These are phyloP conservation scores for Xylaria scruposa DNA, from an alignment of 495 filamentous ascomycete genomes.

Conservation along the genomic window DNA sequence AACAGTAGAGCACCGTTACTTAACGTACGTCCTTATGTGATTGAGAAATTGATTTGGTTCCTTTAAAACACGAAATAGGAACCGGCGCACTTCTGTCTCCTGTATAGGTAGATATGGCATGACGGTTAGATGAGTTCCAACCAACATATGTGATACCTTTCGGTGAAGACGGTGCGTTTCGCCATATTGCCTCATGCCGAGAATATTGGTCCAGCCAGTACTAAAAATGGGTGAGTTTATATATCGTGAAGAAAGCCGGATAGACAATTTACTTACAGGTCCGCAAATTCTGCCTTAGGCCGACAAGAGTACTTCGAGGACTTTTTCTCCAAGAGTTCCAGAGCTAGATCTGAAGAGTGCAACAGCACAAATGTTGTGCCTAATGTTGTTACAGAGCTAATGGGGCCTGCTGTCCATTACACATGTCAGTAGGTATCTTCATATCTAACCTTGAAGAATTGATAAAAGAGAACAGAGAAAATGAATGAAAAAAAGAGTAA, in stretches of 20 bases:
- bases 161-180: slow-evolving; percentile 45
- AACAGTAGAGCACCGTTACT: not conserved
- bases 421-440: not conserved
- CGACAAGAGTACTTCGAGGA: slow-evolving; percentile 49
- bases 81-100: slow-evolving; percentile 46
- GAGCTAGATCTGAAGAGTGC: slow-evolving; percentile 48
- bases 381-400: slow-evolving; percentile 55
- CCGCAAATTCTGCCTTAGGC: slow-evolving; percentile 31
- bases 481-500: not conserved
- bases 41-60: slow-evolving; percentile 40
- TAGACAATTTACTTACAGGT: slow-evolving; percentile 4
- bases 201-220: slow-evolving; percentile 37
- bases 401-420: slow-evolving; percentile 39
- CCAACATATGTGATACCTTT: slow-evolving; percentile 41
- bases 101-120: slow-evolving; percentile 44
- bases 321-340: slow-evolving; percentile 53
- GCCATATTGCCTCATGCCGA: slow-evolving; percentile 42
- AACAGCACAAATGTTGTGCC: slow-evolving; percentile 53
- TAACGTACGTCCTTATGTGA: slow-evolving; percentile 45
- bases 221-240: not conserved
- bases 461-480: not conserved
- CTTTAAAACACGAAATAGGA: slow-evolving; percentile 46
- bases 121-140: slow-evolving; percentile 39
- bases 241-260: not conserved
- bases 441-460: not conserved